Evolutionary conservation across 306 rosid species (phyloP).

Genomic region (Cicer cuneatum): DNA sequence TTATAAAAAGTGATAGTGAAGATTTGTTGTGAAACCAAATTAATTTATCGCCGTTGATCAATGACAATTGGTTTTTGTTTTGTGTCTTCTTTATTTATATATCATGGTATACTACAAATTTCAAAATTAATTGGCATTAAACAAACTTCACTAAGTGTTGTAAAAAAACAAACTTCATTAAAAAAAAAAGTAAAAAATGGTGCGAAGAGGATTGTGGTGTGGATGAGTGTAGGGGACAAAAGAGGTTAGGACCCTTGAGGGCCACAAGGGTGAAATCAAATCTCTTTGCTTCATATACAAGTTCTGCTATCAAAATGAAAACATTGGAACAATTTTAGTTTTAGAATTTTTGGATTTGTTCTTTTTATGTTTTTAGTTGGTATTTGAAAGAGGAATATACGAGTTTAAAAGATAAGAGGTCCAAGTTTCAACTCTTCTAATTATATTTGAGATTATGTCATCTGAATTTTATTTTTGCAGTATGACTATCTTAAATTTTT

Average conservation of each 20-base stretch:
- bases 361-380: too few relatives aligned
- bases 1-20: neutral
- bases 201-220: neutral
- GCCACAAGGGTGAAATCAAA: constrained; percentile 41
- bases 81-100: too few relatives aligned
- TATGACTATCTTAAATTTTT: too few relatives aligned
- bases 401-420: too few relatives aligned
- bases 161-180: too few relatives aligned
- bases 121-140: too few relatives aligned
- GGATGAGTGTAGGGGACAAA: constrained; percentile 56
- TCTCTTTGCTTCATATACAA: constrained; percentile 59
- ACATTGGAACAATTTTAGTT: neutral
- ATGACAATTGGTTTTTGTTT: constrained; percentile 23
- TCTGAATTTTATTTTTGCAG: too few relatives aligned
- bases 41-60: constrained; percentile 47
- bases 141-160: too few relatives aligned
- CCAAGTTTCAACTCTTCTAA: too few relatives aligned
- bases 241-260: constrained; percentile 37
- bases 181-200: neutral
- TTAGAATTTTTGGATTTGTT: neutral
- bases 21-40: neutral
- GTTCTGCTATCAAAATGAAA: neutral
- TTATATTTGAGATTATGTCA: too few relatives aligned
- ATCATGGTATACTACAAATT: too few relatives aligned
- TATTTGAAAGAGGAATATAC: too few relatives aligned